Evolutionary conservation across 2,329 filamentous ascomycete genomes (phyloP).

Genomic region (Coniochaeta sp.): DNA sequence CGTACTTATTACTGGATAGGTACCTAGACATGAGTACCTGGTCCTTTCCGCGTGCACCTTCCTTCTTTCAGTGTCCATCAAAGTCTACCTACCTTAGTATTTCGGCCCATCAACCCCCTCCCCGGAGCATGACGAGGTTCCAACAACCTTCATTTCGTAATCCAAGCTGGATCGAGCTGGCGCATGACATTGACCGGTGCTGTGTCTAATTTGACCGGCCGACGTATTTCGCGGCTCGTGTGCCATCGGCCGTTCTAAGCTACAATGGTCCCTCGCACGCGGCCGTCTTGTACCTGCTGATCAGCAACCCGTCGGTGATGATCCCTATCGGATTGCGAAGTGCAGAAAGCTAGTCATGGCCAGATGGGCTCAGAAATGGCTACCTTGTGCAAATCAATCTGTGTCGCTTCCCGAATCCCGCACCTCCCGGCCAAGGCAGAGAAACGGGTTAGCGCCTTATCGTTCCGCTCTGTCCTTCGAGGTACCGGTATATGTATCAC

Average conservation of each 20-base stretch:
- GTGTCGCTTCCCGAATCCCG: neutral
- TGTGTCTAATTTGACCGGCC: neutral
- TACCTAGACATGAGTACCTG: too few species aligned
- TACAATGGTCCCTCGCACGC: neutral
- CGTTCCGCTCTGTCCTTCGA: neutral
- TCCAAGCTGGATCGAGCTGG: too few species aligned
- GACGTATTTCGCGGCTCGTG: neutral
- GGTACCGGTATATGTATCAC: neutral
- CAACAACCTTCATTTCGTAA: neutral
- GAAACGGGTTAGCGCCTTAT: neutral
- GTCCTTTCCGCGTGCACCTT: too few species aligned
- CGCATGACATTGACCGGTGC: neutral
- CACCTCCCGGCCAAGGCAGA: neutral
- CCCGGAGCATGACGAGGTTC: too few species aligned
- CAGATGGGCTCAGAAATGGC: neutral
- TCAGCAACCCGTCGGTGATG: neutral
- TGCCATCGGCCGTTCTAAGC: too few species aligned
- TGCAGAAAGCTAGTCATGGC: neutral
- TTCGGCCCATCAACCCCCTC: too few species aligned
- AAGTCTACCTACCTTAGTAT: too few species aligned
- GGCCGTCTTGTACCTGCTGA: neutral
- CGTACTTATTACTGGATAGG: too few species aligned
- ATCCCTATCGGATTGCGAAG: neutral
- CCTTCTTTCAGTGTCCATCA: too few species aligned
- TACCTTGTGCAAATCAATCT: neutral